These are phyloP conservation scores for Flueggea neowawraea DNA, from an alignment of 441 rosid species.

Conservation along the genomic window DNA sequence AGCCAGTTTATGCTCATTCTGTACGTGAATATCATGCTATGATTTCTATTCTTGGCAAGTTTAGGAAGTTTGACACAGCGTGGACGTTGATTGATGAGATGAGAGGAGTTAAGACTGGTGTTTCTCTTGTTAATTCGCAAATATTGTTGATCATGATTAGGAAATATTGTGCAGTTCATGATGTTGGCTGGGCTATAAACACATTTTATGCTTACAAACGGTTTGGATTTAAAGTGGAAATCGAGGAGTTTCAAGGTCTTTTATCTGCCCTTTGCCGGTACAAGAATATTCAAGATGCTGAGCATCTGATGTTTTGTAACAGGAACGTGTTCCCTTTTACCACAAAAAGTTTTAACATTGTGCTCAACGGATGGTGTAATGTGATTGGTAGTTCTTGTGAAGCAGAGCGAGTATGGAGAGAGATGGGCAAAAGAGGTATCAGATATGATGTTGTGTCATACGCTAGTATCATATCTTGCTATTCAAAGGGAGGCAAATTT, in stretches of 20 bases:
- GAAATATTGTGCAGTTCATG: conserved; percentile 81
- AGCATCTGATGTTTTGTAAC: conserved; percentile 82
- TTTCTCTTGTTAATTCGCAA: conserved; percentile 68
- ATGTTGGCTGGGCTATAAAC: conserved; percentile 83
- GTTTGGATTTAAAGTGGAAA: conserved; percentile 57
- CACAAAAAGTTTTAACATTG: conserved; percentile 79
- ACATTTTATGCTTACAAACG: conserved; percentile 72
- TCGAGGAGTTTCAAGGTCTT: conserved; percentile 86
- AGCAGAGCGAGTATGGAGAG: conserved; percentile 81
- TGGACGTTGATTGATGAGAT: conserved; percentile 91
- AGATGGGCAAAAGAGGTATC: conserved; percentile 67
- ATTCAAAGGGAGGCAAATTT: conserved; percentile 70
- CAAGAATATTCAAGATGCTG: conserved; percentile 95
- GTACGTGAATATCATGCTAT: conserved; percentile 66
- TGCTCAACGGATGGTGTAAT: conserved; percentile 93
- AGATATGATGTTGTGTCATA: conserved; percentile 68
- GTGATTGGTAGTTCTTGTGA: conserved; percentile 69
- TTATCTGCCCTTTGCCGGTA: conserved; percentile 90
- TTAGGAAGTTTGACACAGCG: conserved; percentile 92
- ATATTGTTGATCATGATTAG: conserved; percentile 90
- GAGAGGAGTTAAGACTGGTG: conserved; percentile 48
- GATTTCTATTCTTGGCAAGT: conserved; percentile 84
- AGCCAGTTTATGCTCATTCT: conserved; percentile 49
- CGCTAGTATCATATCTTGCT: conserved; percentile 70
- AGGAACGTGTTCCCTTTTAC: conserved; percentile 58